Conservation (phyloP, 768 basidiomycete species). For the Leccinum pellstonianum region DNA sequence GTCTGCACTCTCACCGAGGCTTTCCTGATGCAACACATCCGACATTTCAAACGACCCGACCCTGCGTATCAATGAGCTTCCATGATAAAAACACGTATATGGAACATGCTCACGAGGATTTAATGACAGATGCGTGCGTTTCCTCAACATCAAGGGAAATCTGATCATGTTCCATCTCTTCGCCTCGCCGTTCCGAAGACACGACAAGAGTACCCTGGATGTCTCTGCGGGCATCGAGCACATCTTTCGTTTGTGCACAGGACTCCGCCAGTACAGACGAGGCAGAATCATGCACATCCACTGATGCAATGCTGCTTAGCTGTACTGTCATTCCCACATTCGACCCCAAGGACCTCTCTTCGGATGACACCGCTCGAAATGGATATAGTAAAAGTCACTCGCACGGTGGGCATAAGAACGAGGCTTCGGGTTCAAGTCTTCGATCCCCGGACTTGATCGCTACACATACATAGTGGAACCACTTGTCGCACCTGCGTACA, state of each 20-base stretch:
- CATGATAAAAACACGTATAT: neutral
- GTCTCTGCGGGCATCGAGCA: neutral
- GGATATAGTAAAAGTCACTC: conserved; percentile 15
- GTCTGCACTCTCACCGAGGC: neutral
- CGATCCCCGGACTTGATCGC: conserved; percentile 39
- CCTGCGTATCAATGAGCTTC: conserved; percentile 5
- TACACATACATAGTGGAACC: conserved; percentile 56
- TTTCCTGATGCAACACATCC: neutral
- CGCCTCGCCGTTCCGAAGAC: neutral
- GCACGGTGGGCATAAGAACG: conserved; percentile 47
- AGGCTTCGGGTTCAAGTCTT: conserved; percentile 30
- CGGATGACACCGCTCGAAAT: neutral
- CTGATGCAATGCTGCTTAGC: neutral
- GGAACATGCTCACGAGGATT: conserved; percentile 1
- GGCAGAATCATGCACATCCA: neutral
- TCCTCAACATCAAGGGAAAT: neutral
- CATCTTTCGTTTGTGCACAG: neutral
- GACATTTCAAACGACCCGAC: neutral
- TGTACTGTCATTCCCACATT: neutral
- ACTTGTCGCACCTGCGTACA: conserved; percentile 37
- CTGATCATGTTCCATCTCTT: neutral
- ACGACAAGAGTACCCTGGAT: neutral
- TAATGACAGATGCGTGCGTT: neutral
- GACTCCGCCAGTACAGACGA: neutral
- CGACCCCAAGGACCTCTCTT: neutral